phyloP scores from a whole-genome alignment of 176 grass and related monocot species.

The Microstegium vimineum region DNA sequence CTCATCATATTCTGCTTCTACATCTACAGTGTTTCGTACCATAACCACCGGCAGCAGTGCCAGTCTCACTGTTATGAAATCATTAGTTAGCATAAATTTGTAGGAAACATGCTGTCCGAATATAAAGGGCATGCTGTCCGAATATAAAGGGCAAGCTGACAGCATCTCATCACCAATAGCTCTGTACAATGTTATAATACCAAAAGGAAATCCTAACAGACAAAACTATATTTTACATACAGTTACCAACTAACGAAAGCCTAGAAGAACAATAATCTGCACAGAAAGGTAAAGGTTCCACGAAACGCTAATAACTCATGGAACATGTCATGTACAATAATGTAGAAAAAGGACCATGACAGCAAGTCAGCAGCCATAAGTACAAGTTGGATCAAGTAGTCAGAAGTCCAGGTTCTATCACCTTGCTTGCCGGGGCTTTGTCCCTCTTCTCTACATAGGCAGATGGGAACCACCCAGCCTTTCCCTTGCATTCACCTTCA shows the following conservation, averaged over 20 bases:
- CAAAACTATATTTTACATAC: slow-evolving; percentile 39
- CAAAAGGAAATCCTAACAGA: no score
- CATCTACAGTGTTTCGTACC: background rate
- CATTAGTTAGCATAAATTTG: background rate
- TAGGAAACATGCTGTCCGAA: slow-evolving; percentile 31
- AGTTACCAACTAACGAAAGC: slow-evolving; percentile 12
- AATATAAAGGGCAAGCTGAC: no score
- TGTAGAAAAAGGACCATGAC: slow-evolving; percentile 37
- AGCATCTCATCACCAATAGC: background rate
- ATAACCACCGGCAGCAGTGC: background rate
- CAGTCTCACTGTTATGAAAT: slow-evolving; percentile 18
- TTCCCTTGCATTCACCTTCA: slow-evolving; percentile 91
- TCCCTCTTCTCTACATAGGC: slow-evolving; percentile 79
- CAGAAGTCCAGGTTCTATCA: slow-evolving; percentile 58
- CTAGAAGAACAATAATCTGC: slow-evolving; percentile 40
- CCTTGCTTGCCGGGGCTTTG: slow-evolving; percentile 74
- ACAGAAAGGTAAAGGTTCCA: slow-evolving; percentile 49
- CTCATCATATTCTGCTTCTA: background rate
- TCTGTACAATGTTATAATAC: no score
- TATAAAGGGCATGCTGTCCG: no score
- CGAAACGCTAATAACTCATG: slow-evolving; percentile 28
- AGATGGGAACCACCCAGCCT: slow-evolving; percentile 95
- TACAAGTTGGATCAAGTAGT: slow-evolving; percentile 43
- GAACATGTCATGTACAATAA: slow-evolving; percentile 41
- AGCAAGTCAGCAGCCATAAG: slow-evolving; percentile 30